Evolutionary conservation across 305 asterid genomes (phyloP).

Genomic region (Coffea humblotiana): DNA sequence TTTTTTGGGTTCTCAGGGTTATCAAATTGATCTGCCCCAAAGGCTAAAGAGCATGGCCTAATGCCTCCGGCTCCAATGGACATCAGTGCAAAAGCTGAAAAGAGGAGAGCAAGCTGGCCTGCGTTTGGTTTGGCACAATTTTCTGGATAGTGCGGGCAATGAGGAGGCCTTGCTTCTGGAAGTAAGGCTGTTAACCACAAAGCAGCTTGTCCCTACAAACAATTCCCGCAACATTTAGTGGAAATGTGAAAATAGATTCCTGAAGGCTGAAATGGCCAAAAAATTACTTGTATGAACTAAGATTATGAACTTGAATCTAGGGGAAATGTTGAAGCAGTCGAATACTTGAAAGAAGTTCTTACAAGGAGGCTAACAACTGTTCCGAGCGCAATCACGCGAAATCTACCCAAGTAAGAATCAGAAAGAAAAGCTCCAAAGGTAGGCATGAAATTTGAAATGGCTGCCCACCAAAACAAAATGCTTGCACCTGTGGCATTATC

Average conservation of each 20-base stretch:
- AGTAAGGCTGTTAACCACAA: slow-evolving; percentile 60
- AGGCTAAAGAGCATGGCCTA: slow-evolving; percentile 73
- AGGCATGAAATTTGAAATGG: slow-evolving; percentile 62
- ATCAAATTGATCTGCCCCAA: slow-evolving; percentile 82
- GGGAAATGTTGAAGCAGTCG: background rate
- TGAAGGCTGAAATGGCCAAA: background rate
- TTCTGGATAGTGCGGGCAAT: slow-evolving; percentile 34
- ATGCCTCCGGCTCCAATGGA: slow-evolving; percentile 74
- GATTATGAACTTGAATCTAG: background rate
- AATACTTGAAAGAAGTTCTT: slow-evolving; percentile 1
- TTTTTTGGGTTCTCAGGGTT: slow-evolving; percentile 52
- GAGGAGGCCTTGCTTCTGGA: slow-evolving; percentile 36
- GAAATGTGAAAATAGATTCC: background rate
- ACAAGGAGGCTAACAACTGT: slow-evolving; percentile 43
- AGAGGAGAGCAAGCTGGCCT: slow-evolving; percentile 51
- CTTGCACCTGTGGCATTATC: slow-evolving; percentile 44
- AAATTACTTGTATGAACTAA: no score
- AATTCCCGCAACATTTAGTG: background rate
- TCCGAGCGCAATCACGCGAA: slow-evolving; percentile 50
- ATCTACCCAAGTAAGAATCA: slow-evolving; percentile 76
- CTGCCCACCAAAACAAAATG: slow-evolving; percentile 57
- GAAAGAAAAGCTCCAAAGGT: slow-evolving; percentile 72
- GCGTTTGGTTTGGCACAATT: slow-evolving; percentile 40
- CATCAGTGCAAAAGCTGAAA: slow-evolving; percentile 51
- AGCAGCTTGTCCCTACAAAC: slow-evolving; percentile 45